These are phyloP conservation scores for Colletotrichum eleusines DNA, from an alignment of 2,329 filamentous ascomycete genomes.

Conservation along the genomic window DNA sequence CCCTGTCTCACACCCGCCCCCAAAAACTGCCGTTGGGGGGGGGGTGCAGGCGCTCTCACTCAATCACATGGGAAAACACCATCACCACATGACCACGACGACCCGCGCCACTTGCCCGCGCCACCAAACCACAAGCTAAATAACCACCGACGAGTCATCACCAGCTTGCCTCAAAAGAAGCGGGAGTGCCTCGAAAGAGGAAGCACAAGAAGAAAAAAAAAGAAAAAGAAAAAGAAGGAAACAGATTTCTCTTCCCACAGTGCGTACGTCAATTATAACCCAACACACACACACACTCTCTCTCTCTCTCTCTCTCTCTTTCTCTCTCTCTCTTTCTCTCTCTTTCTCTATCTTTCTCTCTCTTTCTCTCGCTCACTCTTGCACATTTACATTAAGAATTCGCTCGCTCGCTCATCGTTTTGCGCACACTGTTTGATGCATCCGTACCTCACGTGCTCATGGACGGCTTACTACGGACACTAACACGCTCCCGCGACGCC, in stretches of 20 bases:
- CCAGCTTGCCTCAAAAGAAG: neutral
- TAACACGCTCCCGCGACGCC: constrained; percentile 23
- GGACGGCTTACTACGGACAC: constrained; percentile 34
- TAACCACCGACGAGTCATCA: constrained; percentile 1
- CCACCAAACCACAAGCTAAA: constrained; percentile 11
- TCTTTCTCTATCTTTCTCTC: no score
- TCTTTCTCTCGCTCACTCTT: neutral
- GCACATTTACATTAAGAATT: neutral
- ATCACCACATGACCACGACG: constrained; percentile 26
- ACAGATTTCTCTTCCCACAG: neutral
- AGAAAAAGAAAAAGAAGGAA: neutral
- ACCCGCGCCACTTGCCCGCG: constrained; percentile 16
- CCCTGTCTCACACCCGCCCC: constrained; percentile 7
- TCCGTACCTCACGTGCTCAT: constrained; percentile 5
- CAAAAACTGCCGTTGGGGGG: neutral
- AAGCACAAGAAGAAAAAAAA: neutral
- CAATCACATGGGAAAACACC: constrained; percentile 28
- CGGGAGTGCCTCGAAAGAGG: neutral
- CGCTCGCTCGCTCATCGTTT: neutral
- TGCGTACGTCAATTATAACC: neutral
- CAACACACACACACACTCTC: neutral
- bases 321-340: no score
- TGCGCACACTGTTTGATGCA: neutral
- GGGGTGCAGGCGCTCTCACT: constrained; percentile 7
- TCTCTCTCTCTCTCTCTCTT: no score